These are phyloP conservation scores for Clavulina sp. DNA, from an alignment of 768 basidiomycete genomes.

Conservation along the genomic window DNA sequence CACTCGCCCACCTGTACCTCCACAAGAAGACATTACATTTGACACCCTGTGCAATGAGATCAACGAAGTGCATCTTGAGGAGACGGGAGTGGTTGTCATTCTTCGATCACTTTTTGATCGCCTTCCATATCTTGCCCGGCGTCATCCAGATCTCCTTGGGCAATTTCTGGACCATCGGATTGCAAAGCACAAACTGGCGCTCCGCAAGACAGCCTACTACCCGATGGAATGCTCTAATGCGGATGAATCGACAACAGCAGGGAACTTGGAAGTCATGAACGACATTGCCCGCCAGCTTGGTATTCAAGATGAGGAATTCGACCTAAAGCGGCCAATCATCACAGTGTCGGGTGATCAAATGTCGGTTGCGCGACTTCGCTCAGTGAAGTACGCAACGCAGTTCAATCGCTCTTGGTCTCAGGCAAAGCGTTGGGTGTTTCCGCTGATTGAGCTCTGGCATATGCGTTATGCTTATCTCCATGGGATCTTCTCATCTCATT, in stretches of 20 bases:
- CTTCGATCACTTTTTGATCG: background rate
- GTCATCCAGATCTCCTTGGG: background rate
- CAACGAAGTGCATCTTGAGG: background rate
- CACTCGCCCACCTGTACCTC: background rate
- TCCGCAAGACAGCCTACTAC: background rate
- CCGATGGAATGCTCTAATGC: background rate
- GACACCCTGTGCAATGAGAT: background rate
- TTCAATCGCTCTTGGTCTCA: background rate
- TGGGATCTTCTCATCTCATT: background rate
- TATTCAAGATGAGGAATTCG: background rate
- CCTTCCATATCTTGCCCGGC: background rate
- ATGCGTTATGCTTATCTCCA: background rate
- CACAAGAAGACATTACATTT: background rate
- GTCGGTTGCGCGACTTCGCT: background rate
- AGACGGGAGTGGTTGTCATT: background rate
- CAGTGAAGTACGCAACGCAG: background rate
- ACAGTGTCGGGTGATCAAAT: background rate
- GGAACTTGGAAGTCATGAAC: background rate
- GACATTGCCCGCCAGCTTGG: background rate
- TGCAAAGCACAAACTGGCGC: background rate
- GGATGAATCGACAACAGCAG: background rate
- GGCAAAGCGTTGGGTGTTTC: background rate
- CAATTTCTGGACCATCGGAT: background rate
- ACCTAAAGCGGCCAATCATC: background rate
- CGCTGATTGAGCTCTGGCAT: background rate